Percentiles rank a stretch among this genome's conserved stretches.
Conservation (phyloP, 306 rosid genomes). For the Luffa acutangula region DNA sequence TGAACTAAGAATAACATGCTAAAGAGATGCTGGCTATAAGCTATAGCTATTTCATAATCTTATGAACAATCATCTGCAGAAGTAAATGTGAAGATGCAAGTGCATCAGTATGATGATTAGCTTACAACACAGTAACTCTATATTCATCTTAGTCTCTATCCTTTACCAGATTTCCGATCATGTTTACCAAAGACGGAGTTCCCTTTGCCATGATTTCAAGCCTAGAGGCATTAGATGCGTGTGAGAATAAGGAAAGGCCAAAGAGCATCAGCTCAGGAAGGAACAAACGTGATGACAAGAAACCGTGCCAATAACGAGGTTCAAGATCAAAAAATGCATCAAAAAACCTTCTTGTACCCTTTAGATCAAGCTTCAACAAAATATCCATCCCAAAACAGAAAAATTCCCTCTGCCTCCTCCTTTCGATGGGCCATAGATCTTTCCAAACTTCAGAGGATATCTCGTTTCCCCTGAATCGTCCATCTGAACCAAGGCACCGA, state of each 20-base stretch:
- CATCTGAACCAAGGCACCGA: conserved; percentile 50
- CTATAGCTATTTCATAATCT: not conserved
- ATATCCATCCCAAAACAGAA: conserved; percentile 98
- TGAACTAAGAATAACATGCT: not conserved
- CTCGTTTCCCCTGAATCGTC: conserved; percentile 40
- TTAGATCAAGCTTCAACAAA: conserved; percentile 85
- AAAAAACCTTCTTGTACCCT: conserved; percentile 74
- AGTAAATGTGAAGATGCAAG: conserved; percentile 16
- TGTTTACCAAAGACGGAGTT: conserved; percentile 80
- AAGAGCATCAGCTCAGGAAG: conserved; percentile 75
- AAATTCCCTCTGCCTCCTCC: conserved; percentile 94
- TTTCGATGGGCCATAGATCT: conserved; percentile 83
- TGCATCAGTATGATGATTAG: conserved; percentile 19
- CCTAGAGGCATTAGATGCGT: conserved; percentile 81
- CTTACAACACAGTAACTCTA: conserved; percentile 27
- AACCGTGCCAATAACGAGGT: conserved; percentile 96
- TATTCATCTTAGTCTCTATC: conserved; percentile 52
- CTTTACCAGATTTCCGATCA: conserved; percentile 78
- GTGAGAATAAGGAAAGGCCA: conserved; percentile 81
- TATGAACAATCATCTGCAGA: conserved; percentile 17
- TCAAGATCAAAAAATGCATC: conserved; percentile 88
- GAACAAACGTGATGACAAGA: conserved; percentile 84
- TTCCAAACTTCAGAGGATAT: conserved; percentile 72
- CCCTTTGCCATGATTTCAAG: conserved; percentile 95
- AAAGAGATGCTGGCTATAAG: not conserved